These are phyloP conservation scores for Exsudoporus floridanus DNA, from an alignment of 1,284 basidiomycete species.

Conservation along the genomic window DNA sequence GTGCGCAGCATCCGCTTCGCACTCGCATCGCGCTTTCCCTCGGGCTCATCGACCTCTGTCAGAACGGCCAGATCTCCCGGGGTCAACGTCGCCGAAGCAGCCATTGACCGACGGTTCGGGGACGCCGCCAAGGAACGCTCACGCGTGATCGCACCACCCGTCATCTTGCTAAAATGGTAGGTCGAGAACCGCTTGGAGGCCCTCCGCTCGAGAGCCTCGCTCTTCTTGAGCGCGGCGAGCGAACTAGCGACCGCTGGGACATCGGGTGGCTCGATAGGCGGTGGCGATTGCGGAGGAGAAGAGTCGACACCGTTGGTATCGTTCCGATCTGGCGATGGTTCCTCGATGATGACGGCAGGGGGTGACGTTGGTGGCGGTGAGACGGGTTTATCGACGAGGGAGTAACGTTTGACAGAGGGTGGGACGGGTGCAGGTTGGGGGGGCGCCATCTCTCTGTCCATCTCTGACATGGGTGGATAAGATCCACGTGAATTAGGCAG, in stretches of 20 bases:
- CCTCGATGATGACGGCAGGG: conserved; percentile 56
- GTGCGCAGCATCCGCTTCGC: conserved; percentile 27
- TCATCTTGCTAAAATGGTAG: conserved; percentile 96
- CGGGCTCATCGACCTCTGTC: conserved; percentile 63
- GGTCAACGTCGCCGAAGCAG: conserved; percentile 59
- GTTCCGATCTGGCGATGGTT: conserved; percentile 42
- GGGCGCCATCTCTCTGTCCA: conserved; percentile 32
- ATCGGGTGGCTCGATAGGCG: conserved; percentile 44
- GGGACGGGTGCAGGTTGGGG: conserved; percentile 45
- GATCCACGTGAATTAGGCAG: conserved; percentile 11
- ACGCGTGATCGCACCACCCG: conserved; percentile 51
- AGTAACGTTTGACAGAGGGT: conserved; percentile 69
- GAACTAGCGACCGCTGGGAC: conserved; percentile 77
- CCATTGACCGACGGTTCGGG: conserved; percentile 62
- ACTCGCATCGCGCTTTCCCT: conserved; percentile 28
- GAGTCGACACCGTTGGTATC: conserved; percentile 28
- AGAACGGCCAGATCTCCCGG: conserved; percentile 66
- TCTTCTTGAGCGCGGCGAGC: conserved; percentile 84
- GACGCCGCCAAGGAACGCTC: conserved; percentile 40
- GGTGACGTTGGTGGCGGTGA: conserved; percentile 33
- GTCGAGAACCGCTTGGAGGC: conserved; percentile 97
- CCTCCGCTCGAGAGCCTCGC: conserved; percentile 84
- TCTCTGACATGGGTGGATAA: conserved; percentile 17
- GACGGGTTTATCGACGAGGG: conserved; percentile 67
- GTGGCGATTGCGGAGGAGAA: conserved; percentile 41